A percentile compares a stretch with the other conserved stretches of the same genome.
phyloP scores from a whole-genome alignment of 2,329 filamentous ascomycete species.

The Fusarium keratoplasticum region DNA sequence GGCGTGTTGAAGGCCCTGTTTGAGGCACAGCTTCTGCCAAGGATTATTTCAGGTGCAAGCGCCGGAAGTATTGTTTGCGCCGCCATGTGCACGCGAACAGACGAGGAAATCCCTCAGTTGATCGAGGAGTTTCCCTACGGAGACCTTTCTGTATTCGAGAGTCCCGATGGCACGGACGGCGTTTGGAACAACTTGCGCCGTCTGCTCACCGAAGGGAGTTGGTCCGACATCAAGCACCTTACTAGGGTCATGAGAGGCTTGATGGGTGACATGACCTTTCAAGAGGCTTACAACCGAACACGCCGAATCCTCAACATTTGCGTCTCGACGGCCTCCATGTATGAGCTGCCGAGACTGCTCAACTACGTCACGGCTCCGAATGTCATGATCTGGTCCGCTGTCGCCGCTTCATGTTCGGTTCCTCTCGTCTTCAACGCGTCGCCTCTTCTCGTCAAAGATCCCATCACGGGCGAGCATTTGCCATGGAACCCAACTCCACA shows the following conservation, averaged over 20 bases:
- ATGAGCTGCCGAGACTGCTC: conserved; percentile 86
- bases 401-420: conserved; percentile 95
- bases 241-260: conserved; percentile 83
- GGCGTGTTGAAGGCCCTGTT: conserved; percentile 87
- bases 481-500: conserved; percentile 90
- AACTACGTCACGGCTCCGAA: conserved; percentile 96
- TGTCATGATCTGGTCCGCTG: conserved; percentile 95
- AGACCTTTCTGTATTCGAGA: conserved; percentile 84
- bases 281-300: conserved; percentile 96
- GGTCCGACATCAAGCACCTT: conserved; percentile 87
- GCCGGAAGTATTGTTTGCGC: conserved; percentile 89
- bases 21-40: conserved; percentile 79
- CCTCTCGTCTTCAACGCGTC: conserved; percentile 86
- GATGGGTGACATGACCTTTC: conserved; percentile 91
- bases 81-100: conserved; percentile 80
- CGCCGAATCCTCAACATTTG: conserved; percentile 93
- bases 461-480: conserved; percentile 78
- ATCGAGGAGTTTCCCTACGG: conserved; percentile 79
- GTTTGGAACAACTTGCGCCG: conserved; percentile 76
- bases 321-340: conserved; percentile 87
- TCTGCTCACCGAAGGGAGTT: conserved; percentile 82
- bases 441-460: conserved; percentile 85
- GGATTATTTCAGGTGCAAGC: conserved; percentile 89
- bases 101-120: conserved; percentile 80
- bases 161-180: conserved; percentile 67